phyloP scores from a whole-genome alignment of 2,329 filamentous ascomycete genomes.

The Cercospora citrullina region DNA sequence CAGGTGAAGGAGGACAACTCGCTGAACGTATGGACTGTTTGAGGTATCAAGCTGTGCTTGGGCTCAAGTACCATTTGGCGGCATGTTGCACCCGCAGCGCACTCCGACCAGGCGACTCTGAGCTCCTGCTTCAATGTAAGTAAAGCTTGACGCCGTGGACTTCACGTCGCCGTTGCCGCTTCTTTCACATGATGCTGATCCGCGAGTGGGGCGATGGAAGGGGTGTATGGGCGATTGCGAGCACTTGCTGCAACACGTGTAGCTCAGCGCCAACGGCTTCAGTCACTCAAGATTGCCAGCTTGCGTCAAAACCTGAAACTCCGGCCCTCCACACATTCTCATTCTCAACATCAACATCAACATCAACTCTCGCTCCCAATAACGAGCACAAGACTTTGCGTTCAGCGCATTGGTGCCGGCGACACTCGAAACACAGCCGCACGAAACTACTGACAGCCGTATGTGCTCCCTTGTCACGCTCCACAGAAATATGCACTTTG shows the following conservation, averaged over 20 bases:
- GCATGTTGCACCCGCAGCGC: neutral
- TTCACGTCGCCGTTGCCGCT: neutral
- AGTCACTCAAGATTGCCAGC: neutral
- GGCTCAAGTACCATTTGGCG: neutral
- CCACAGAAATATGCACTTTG: accelerated
- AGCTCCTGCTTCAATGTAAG: neutral
- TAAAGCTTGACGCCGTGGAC: neutral
- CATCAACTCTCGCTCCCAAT: no score
- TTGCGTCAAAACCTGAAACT: neutral
- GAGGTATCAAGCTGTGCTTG: neutral
- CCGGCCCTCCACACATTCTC: neutral
- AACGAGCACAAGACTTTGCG: no score
- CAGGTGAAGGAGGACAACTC: neutral
- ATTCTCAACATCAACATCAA: no score
- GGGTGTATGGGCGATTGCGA: neutral
- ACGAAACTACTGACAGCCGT: no score
- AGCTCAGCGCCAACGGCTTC: neutral
- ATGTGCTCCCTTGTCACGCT: neutral
- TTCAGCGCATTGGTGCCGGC: neutral
- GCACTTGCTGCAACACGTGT: neutral
- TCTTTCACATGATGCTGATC: neutral
- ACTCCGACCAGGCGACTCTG: neutral
- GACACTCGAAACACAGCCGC: neutral
- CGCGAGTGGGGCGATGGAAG: neutral
- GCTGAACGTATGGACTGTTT: constrained; percentile 6